Conservation (phyloP, 2,329 filamentous ascomycete genomes). For the Chaetomium globosum region DNA sequence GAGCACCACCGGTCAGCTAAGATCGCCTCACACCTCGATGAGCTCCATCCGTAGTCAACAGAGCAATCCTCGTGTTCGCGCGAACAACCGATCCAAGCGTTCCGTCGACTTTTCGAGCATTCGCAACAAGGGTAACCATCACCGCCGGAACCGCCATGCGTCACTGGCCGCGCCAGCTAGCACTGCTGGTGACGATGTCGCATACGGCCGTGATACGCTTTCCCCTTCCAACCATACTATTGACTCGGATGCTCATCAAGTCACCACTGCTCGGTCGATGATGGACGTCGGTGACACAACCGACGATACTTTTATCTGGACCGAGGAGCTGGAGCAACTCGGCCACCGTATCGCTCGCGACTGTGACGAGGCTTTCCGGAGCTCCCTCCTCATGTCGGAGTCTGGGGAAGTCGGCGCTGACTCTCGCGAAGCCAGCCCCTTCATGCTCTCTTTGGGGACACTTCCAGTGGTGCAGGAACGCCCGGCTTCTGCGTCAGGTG, state of each 20-base stretch:
- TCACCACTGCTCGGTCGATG: slow-evolving; percentile 23
- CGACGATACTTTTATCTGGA: slow-evolving; percentile 32
- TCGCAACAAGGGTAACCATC: slow-evolving; percentile 40
- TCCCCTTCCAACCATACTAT: slow-evolving; percentile 35
- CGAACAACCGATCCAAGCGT: slow-evolving; percentile 53
- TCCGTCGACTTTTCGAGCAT: slow-evolving; percentile 59
- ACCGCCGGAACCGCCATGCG: slow-evolving; percentile 29
- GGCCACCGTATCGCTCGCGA: slow-evolving; percentile 85
- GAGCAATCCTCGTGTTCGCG: slow-evolving; percentile 48
- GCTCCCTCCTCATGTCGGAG: slow-evolving; percentile 51
- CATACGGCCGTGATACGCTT: slow-evolving; percentile 35
- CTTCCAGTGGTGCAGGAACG: slow-evolving; percentile 28
- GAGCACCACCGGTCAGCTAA: slow-evolving; percentile 39
- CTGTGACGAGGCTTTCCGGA: slow-evolving; percentile 90
- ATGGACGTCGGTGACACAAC: slow-evolving; percentile 28
- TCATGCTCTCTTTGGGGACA: slow-evolving; percentile 48
- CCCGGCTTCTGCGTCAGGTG: slow-evolving; percentile 20
- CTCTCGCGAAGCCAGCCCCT: slow-evolving; percentile 46
- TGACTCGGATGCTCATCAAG: slow-evolving; percentile 16
- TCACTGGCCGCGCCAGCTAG: slow-evolving; percentile 37
- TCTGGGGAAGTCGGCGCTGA: slow-evolving; percentile 30
- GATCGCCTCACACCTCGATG: slow-evolving; percentile 49
- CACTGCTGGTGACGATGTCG: slow-evolving; percentile 39
- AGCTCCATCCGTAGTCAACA: slow-evolving; percentile 55
- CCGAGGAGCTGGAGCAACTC: slow-evolving; percentile 79